Evolutionary conservation across 345 rosid genomes (phyloP), one percentile per base, ranked within the genome.

Genomic region (Heritiera fomes): DNA sequence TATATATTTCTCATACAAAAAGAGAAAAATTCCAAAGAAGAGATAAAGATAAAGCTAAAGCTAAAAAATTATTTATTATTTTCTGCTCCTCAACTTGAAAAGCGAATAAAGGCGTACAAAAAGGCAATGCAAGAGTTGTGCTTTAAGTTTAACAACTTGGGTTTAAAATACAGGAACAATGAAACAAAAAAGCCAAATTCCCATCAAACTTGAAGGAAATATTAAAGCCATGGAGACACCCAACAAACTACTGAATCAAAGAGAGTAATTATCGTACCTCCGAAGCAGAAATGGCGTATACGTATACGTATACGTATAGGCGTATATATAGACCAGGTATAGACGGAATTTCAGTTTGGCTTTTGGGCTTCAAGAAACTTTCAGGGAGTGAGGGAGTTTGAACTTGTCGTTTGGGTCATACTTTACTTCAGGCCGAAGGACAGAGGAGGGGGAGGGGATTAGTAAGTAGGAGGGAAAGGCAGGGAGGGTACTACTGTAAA

Each of bases 201-300:
- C n/a, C 8, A 65, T 2, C 20, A 65, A 60, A 71, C 8, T 2
- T 2, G 49, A 65, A 41, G 70, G 47, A 65, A 43, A 45, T 5
- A 32, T 30, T 1, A 34, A 32, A 63, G 68, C 43, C 2, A 32
- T 12, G 2, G 65, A 28, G 14, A 23, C 13, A 60, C 28, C 28
- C 28, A 23, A 23, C 28, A 23, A 23, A 23, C 28, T 23, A 40
- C 40, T 23, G 14, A 34, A 20, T 8, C 5, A 34, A 64, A 5
- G 4, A 10, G 8, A 64, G 20, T 34, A 64, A 38, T 34, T 15
- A 80, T 23, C 10, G 58, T 70, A 75, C 79, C 76, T 76, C 30
- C 30, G 6, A 18, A 2, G 20, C 55, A 49, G 50, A 78, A 80
- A 80, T 68, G 79, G 71, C 75, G 43, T 34, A 59, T 40, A 61